Evolutionary conservation across 768 basidiomycete species (phyloP).

Genomic region (Lentinula sp.): DNA sequence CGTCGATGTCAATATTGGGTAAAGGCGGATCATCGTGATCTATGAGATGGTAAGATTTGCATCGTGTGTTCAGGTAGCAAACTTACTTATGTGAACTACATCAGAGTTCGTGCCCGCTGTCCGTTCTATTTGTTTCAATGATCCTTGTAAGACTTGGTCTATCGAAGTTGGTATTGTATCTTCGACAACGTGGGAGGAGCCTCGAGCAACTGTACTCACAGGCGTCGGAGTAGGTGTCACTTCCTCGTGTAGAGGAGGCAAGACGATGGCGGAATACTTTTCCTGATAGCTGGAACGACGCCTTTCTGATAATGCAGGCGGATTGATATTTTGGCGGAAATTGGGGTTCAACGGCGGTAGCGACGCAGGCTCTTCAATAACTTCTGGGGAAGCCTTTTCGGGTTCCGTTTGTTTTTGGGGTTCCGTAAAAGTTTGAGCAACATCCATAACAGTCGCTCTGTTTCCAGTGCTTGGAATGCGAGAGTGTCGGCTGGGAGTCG

Average conservation of each 20-base stretch:
- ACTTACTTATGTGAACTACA: not conserved
- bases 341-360: slow-evolving; percentile 11
- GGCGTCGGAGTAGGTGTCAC: slow-evolving; percentile 53
- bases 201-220: slow-evolving; percentile 42
- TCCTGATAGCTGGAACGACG: slow-evolving; percentile 59
- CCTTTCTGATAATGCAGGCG: slow-evolving; percentile 39
- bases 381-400: slow-evolving; percentile 2
- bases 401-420: not conserved
- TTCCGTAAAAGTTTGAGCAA: slow-evolving; percentile 50
- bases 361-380: slow-evolving; percentile 14
- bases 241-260: slow-evolving; percentile 69
- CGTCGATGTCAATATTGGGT: slow-evolving; percentile 42
- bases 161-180: not conserved
- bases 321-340: slow-evolving; percentile 8
- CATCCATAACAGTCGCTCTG: slow-evolving; percentile 72
- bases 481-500: slow-evolving; percentile 35
- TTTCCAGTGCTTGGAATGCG: slow-evolving; percentile 67
- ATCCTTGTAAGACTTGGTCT: not conserved
- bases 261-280: slow-evolving; percentile 51
- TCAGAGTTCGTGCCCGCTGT: not conserved
- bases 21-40: slow-evolving; percentile 33
- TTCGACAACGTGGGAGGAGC: not conserved
- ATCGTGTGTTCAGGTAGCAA: not conserved
- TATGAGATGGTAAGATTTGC: not conserved
- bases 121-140: no score